Percentiles rank a stretch among this genome's conserved stretches.
These are phyloP conservation scores for Trametes sp. DNA, from an alignment of 1,284 basidiomycete genomes.

Conservation along the genomic window DNA sequence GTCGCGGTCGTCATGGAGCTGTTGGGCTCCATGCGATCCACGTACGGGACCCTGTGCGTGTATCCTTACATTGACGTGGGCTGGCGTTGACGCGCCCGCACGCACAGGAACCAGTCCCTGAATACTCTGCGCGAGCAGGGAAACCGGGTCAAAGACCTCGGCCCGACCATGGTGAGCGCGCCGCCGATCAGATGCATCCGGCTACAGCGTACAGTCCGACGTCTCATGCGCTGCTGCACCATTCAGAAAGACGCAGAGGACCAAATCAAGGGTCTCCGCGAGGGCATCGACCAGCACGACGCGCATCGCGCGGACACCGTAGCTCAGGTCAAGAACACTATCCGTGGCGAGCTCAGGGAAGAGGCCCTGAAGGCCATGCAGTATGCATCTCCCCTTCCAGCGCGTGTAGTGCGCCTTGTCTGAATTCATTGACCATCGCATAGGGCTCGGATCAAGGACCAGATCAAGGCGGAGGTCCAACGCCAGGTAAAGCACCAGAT, in stretches of 20 bases:
- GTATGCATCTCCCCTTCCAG: slow-evolving; percentile 7
- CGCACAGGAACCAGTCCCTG: slow-evolving; percentile 42
- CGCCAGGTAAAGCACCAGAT: slow-evolving; percentile 55
- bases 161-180: neutral
- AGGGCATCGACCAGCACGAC: slow-evolving; percentile 47
- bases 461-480: slow-evolving; percentile 48
- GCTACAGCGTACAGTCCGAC: neutral
- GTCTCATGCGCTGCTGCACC: neutral
- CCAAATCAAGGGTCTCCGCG: slow-evolving; percentile 36
- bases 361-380: slow-evolving; percentile 39
- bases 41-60: slow-evolving; percentile 32
- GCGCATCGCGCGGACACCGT: slow-evolving; percentile 45
- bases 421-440: neutral
- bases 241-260: slow-evolving; percentile 45
- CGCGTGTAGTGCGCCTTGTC: neutral
- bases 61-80: neutral
- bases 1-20: slow-evolving; percentile 30
- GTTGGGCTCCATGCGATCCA: slow-evolving; percentile 34
- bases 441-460: slow-evolving; percentile 47
- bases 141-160: neutral
- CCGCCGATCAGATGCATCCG: neutral
- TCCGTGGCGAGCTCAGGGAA: slow-evolving; percentile 46
- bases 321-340: slow-evolving; percentile 43
- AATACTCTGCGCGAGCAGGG: slow-evolving; percentile 33
- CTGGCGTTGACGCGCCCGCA: neutral